Conservation (phyloP, 139 green algal genomes). For the Tetratostichococcus sp. region DNA sequence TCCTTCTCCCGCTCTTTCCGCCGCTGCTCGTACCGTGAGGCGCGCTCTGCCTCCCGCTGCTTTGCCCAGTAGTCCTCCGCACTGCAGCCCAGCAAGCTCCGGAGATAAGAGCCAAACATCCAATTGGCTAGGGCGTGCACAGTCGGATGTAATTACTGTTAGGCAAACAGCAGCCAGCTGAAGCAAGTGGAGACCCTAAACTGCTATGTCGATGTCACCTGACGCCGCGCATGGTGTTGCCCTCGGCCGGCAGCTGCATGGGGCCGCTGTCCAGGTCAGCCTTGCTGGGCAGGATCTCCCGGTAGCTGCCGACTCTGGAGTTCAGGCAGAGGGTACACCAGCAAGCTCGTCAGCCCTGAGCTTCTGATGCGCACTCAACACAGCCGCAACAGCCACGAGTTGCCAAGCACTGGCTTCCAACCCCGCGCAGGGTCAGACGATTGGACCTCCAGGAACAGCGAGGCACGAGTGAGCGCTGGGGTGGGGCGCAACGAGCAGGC, state of each 20-base stretch:
- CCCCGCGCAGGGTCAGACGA: no score
- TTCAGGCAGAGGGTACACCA: neutral
- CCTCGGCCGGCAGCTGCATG: slow-evolving; percentile 32
- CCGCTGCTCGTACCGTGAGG: neutral
- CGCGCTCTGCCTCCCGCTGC: neutral
- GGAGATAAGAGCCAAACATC: no score
- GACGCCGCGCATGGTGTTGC: slow-evolving; percentile 42
- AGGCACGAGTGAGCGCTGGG: no score
- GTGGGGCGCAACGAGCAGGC: neutral
- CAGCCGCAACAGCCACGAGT: no score
- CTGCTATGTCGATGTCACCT: neutral
- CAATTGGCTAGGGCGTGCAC: no score
- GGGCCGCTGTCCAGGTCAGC: neutral
- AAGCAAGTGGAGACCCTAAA: no score
- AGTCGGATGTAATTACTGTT: no score
- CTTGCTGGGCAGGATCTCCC: neutral
- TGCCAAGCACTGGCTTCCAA: no score
- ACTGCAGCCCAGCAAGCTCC: neutral
- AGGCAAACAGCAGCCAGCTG: no score
- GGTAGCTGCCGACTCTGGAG: neutral
- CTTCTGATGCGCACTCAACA: no score
- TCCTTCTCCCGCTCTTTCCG: slow-evolving; percentile 6
- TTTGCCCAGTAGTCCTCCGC: neutral
- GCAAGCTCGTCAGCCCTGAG: no score
- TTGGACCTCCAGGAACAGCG: no score